A percentile compares a stretch with the other conserved stretches of the same genome.
These are phyloP conservation scores for Podospora bellae-mahoneyi DNA, from an alignment of 495 filamentous ascomycete species.

Conservation along the genomic window DNA sequence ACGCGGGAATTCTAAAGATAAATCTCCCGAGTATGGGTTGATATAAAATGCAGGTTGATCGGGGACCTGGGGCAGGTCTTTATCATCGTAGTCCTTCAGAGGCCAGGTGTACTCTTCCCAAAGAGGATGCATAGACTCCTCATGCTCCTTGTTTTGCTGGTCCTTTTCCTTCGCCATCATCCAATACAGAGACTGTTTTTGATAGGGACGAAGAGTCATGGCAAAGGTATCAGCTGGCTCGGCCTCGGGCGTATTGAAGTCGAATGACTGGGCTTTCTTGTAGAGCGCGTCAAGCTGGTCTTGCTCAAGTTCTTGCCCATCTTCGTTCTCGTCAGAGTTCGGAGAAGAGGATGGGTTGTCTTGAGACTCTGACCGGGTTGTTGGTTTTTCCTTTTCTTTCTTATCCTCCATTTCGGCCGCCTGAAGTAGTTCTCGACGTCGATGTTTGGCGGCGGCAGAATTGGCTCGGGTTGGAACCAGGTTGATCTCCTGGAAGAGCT, in stretches of 20 bases:
- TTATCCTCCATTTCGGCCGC: slow-evolving; percentile 83
- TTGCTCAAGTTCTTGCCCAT: slow-evolving; percentile 87
- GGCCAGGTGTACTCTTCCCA: slow-evolving; percentile 98
- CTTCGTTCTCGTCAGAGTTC: slow-evolving; percentile 65
- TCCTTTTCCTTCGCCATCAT: slow-evolving; percentile 92
- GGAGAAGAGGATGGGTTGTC: slow-evolving; percentile 49
- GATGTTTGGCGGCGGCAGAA: slow-evolving; percentile 72
- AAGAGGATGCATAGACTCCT: slow-evolving; percentile 85
- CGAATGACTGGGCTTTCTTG: slow-evolving; percentile 93
- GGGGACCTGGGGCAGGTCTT: slow-evolving; percentile 60
- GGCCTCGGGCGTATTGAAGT: slow-evolving; percentile 84
- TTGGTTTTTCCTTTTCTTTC: slow-evolving; percentile 56
- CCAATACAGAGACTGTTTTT: slow-evolving; percentile 93
- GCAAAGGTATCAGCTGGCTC: slow-evolving; percentile 77
- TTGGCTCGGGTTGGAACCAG: slow-evolving; percentile 70
- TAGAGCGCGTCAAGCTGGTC: slow-evolving; percentile 93
- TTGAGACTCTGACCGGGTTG: slow-evolving; percentile 21
- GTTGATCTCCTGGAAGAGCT: slow-evolving; percentile 84
- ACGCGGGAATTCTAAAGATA: slow-evolving; percentile 86
- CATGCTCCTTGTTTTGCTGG: slow-evolving; percentile 57
- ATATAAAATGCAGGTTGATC: slow-evolving; percentile 79
- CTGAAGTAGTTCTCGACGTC: slow-evolving; percentile 75
- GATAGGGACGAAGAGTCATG: slow-evolving; percentile 84
- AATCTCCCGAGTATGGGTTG: slow-evolving; percentile 92
- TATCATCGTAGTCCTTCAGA: slow-evolving; percentile 78